Percentiles rank a stretch among this genome's conserved stretches.
Evolutionary conservation across 2,329 filamentous ascomycete species (phyloP).

Genomic region (Arthrinium puccinioides): DNA sequence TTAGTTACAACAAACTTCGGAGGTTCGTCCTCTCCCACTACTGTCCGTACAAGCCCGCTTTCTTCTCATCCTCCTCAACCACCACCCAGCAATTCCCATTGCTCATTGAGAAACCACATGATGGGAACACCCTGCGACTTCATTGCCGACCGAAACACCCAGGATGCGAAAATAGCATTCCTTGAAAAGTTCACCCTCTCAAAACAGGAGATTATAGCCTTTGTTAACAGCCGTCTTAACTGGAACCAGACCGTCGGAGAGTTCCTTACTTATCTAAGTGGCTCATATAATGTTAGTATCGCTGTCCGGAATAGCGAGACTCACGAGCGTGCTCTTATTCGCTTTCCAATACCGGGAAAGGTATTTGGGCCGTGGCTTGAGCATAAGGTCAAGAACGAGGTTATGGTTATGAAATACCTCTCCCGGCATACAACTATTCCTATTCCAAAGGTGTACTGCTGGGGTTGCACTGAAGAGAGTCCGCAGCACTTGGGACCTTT

Average conservation of each 20-base stretch:
- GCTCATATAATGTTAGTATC: not conserved
- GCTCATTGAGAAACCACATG: too few relatives aligned
- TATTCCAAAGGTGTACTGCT: not conserved
- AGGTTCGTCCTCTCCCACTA: too few relatives aligned
- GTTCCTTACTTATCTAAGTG: not conserved
- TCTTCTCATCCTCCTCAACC: too few relatives aligned
- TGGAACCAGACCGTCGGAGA: not conserved
- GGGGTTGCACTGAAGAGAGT: not conserved
- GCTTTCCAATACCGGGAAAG: not conserved
- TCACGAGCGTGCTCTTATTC: not conserved
- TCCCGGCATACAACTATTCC: not conserved
- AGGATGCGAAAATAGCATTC: not conserved
- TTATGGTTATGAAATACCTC: not conserved
- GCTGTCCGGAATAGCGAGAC: not conserved
- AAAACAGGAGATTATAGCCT: not conserved
- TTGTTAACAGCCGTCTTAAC: not conserved
- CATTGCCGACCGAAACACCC: not conserved
- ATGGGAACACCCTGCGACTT: not conserved
- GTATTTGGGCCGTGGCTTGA: not conserved
- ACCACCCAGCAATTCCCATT: too few relatives aligned
- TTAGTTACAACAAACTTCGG: too few relatives aligned
- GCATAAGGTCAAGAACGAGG: not conserved
- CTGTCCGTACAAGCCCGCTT: too few relatives aligned
- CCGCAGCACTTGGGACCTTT: constrained; percentile 1
- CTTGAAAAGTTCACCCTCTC: not conserved